phyloP scores from a whole-genome alignment of 1,284 basidiomycete genomes.

The Schizophyllum commune region DNA sequence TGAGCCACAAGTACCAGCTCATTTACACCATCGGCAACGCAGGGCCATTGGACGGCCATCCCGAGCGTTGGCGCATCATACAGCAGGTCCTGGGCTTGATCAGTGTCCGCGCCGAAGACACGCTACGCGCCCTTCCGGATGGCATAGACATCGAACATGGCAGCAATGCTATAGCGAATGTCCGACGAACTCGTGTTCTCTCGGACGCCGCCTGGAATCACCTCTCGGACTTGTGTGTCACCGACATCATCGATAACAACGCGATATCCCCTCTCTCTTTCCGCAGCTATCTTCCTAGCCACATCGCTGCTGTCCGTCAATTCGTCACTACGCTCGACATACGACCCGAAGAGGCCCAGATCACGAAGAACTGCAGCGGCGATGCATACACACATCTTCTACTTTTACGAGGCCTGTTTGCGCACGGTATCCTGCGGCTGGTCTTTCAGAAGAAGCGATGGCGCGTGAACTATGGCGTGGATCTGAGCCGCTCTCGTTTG shows the following conservation, averaged over 20 bases:
- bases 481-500: conserved; percentile 33
- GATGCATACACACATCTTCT: conserved; percentile 20
- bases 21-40: conserved; percentile 39
- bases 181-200: too few relatives aligned
- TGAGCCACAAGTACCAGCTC: conserved; percentile 40
- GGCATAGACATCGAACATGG: conserved; percentile 3
- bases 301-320: not conserved
- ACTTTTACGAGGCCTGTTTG: conserved; percentile 38
- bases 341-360: not conserved
- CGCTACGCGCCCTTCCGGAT: not conserved
- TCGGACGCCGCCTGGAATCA: too few relatives aligned
- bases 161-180: not conserved
- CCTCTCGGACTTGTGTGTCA: too few relatives aligned
- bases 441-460: conserved; percentile 35
- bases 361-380: not conserved
- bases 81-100: not conserved
- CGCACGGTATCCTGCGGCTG: conserved; percentile 32
- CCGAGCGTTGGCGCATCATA: conserved; percentile 34
- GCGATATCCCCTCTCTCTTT: conserved; percentile 4
- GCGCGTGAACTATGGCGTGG: conserved; percentile 47
- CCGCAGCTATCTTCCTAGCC: not conserved
- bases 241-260: not conserved
- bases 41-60: conserved; percentile 26
- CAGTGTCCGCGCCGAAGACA: not conserved
- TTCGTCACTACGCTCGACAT: not conserved